These are phyloP conservation scores for Leersia perrieri DNA, from an alignment of 176 grass and related monocot genomes.

Conservation along the genomic window DNA sequence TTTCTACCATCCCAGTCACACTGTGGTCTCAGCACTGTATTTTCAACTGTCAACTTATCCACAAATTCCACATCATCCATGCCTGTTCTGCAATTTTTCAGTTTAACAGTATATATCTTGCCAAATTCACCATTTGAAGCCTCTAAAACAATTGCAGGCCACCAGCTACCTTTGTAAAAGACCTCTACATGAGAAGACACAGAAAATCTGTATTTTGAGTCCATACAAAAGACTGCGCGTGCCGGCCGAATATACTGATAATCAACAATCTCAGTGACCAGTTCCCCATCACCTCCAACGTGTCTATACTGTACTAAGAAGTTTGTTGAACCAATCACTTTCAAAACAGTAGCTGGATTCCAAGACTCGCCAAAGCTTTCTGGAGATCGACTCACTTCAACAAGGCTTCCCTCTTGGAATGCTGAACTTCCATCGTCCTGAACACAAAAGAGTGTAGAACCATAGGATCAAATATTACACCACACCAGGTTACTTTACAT, in stretches of 20 bases:
- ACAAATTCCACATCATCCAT: slow-evolving; percentile 8
- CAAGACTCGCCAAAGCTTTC: slow-evolving; percentile 22
- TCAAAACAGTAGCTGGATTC: slow-evolving; percentile 43
- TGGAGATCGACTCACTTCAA: slow-evolving; percentile 40
- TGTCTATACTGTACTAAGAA: slow-evolving; percentile 39
- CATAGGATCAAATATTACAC: not conserved
- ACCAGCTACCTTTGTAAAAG: slow-evolving; percentile 32
- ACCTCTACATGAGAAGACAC: slow-evolving; percentile 30
- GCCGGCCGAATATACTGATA: slow-evolving; percentile 37
- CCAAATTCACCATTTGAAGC: not conserved
- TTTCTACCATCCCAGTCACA: slow-evolving; percentile 28
- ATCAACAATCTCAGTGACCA: slow-evolving; percentile 35
- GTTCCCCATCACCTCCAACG: not conserved
- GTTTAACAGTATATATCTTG: slow-evolving; percentile 34
- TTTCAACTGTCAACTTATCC: slow-evolving; percentile 28
- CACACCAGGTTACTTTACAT: not conserved
- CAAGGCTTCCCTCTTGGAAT: slow-evolving; percentile 24
- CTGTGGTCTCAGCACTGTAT: slow-evolving; percentile 23
- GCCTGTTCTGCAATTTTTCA: not conserved
- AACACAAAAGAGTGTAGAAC: not conserved
- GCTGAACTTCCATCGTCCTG: slow-evolving; percentile 21
- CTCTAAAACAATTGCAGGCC: slow-evolving; percentile 33
- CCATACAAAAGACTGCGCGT: not conserved
- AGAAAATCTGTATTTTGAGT: slow-evolving; percentile 37
- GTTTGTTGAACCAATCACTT: slow-evolving; percentile 28